Base-by-base conservation (phyloP, 345 rosid species). In the Ricinus communis region DNA sequence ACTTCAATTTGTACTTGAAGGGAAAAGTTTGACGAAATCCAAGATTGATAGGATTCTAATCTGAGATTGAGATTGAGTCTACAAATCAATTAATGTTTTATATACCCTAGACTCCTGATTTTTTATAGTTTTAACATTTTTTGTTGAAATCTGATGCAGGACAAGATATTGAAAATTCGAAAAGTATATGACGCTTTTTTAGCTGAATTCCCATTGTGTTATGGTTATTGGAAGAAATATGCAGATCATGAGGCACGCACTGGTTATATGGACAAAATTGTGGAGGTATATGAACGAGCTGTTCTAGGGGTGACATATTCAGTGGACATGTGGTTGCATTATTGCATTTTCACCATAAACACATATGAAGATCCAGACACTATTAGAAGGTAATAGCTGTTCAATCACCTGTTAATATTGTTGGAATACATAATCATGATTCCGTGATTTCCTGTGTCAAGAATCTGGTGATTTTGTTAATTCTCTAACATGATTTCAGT, bases 221-320 rank as follows among this genome's bases (percentile, higher is more conserved):
- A 91, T 88, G 99, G 99, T 72, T 95, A 92, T 68, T 95, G 99
- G 99, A 92, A 95, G 85, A 95, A 92, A 84, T 96, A 91, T 74
- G 97, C 97, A 12, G 97, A 96, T 84, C 97, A 93, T 69, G 99
- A 96, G 82, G 94, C 94, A 45, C 87, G 90, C 5, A 81, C 85
- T 66, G 93, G 96, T 55, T 90, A 90, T 49, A 83, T 88, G 90
- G 98, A 96, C 86, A 96, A 91, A 74, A 96, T 91, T 64, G 87
- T 91, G 77, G 98, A 91, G 84, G 98, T 96, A 76, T 96, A 90
- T 72, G 99, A 96, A 81, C 83, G 89, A 70, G 99, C 98, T 54
- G 95, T 93, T 74, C 86, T 78, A 58, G 97, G 87, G 62, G 98
- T 96, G 77, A 92, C 99, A 10, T 96, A 91, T 79, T 96, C 99